These are phyloP conservation scores for Alternaria dauci DNA, from an alignment of 2,329 filamentous ascomycete genomes.

Conservation along the genomic window DNA sequence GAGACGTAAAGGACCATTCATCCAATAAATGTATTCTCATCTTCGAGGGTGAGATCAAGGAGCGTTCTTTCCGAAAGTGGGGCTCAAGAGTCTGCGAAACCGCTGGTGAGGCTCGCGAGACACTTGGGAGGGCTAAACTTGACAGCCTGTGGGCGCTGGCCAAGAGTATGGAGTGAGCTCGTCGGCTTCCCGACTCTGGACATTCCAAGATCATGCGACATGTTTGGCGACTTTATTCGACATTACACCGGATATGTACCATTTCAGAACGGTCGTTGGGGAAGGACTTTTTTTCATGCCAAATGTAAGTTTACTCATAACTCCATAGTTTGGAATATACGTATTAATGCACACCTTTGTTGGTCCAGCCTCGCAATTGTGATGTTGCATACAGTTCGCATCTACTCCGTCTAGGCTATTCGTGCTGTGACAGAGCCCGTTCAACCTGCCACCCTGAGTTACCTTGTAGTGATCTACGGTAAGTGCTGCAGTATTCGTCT, in stretches of 20 bases:
- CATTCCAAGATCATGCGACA: neutral
- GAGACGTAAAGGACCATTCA: constrained; percentile 80
- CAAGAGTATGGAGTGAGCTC: constrained; percentile 63
- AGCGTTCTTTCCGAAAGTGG: constrained; percentile 85
- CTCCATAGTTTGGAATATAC: constrained; percentile 29
- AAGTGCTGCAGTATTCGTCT: neutral
- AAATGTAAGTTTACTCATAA: constrained; percentile 32
- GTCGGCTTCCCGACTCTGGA: neutral
- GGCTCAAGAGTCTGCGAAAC: constrained; percentile 87
- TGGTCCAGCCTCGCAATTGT: constrained; percentile 10
- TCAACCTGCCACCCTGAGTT: neutral
- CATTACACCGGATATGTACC: neutral
- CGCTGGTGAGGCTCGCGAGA: constrained; percentile 85
- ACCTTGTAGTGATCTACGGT: neutral
- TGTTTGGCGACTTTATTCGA: neutral
- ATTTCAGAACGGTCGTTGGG: neutral
- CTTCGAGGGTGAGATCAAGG: constrained; percentile 90
- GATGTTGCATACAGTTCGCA: constrained; percentile 6
- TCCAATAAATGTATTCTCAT: constrained; percentile 83
- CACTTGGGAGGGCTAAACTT: constrained; percentile 81
- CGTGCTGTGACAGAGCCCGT: neutral
- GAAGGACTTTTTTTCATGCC: constrained; percentile 8
- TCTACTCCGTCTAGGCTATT: neutral
- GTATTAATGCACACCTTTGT: constrained; percentile 24
- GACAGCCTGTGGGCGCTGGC: constrained; percentile 95